A percentile compares a stretch with the other conserved stretches of the same genome.
Conservation (phyloP, 805 yeast genomes). For the Suhomyces emberorum region DNA sequence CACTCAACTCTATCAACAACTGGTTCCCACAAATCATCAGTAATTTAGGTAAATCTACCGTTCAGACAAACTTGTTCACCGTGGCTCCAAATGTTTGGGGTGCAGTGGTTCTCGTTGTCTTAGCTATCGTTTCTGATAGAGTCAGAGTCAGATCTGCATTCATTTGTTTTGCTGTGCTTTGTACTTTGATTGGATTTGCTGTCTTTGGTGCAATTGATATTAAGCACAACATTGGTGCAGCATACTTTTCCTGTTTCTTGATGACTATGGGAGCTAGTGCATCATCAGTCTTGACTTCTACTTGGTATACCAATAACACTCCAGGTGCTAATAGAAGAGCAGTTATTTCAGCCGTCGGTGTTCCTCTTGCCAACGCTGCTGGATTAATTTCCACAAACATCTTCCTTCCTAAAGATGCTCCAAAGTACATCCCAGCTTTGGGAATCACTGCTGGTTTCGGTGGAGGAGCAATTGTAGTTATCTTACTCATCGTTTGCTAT, state of each 20-base stretch:
- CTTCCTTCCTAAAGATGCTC: constrained; percentile 30
- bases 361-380: constrained; percentile 32
- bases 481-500: constrained; percentile 20
- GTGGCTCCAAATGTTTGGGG: constrained; percentile 51
- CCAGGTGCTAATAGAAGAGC: constrained; percentile 46
- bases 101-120: constrained; percentile 38
- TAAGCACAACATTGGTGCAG: constrained; percentile 33
- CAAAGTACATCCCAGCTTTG: constrained; percentile 29
- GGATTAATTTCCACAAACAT: constrained; percentile 32
- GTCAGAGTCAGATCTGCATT: constrained; percentile 36
- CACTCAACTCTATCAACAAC: constrained; percentile 45
- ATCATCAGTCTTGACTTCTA: constrained; percentile 47
- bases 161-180: constrained; percentile 33
- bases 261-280: constrained; percentile 51
- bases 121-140: constrained; percentile 42
- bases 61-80: constrained; percentile 39
- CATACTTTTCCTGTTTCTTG: constrained; percentile 43
- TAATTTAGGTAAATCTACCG: constrained; percentile 37
- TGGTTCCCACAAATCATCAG: constrained; percentile 48
- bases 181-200: constrained; percentile 45
- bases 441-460: constrained; percentile 31
- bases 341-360: constrained; percentile 45
- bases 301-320: constrained; percentile 50
- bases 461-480: constrained; percentile 27
- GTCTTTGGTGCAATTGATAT: constrained; percentile 46